Evolutionary conservation across 352 stramenopile species (phyloP).

Genomic region (Phytophthora pistaciae): DNA sequence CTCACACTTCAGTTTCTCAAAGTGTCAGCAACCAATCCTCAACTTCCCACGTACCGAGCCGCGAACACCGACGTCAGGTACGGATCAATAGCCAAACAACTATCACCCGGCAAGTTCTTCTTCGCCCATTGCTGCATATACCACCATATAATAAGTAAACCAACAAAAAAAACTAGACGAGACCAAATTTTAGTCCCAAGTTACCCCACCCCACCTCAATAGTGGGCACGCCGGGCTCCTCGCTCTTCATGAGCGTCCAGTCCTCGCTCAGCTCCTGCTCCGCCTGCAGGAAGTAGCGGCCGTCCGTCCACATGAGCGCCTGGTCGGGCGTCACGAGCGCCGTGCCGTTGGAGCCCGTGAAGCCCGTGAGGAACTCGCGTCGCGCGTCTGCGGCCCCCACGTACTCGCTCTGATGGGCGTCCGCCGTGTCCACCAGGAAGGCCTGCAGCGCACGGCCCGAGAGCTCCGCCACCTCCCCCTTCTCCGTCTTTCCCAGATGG

Average conservation of each 20-base stretch:
- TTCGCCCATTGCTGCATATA: conserved; percentile 69
- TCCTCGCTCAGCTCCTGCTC: conserved; percentile 92
- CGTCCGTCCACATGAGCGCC: conserved; percentile 98
- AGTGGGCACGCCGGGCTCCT: conserved; percentile 91
- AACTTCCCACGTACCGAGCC: conserved; percentile 51
- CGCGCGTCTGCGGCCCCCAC: conserved; percentile 96
- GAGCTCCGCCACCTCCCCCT: conserved; percentile 28
- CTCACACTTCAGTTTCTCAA: background rate
- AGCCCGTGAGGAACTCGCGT: conserved; percentile 96
- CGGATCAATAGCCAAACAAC: conserved; percentile 95
- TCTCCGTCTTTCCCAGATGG: conserved; percentile 55
- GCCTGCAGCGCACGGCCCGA: conserved; percentile 75
- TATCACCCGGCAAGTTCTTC: conserved; percentile 66
- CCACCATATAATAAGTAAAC: conserved; percentile 4
- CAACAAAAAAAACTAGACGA: conserved; percentile 1
- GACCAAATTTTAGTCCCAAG: conserved; percentile 29
- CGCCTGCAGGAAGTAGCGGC: conserved; percentile 98
- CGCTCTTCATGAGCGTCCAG: conserved; percentile 97
- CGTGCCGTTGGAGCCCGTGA: conserved; percentile 97
- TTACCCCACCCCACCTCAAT: conserved; percentile 56
- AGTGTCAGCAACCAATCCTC: background rate
- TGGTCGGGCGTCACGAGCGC: conserved; percentile 85
- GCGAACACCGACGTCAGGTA: conserved; percentile 93
- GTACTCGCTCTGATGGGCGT: conserved; percentile 99
- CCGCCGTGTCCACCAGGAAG: conserved; percentile 96